Percentiles rank a stretch among this genome's conserved stretches.
Evolutionary conservation across 495 filamentous ascomycete genomes (phyloP).

Genomic region (Neurospora sp.): DNA sequence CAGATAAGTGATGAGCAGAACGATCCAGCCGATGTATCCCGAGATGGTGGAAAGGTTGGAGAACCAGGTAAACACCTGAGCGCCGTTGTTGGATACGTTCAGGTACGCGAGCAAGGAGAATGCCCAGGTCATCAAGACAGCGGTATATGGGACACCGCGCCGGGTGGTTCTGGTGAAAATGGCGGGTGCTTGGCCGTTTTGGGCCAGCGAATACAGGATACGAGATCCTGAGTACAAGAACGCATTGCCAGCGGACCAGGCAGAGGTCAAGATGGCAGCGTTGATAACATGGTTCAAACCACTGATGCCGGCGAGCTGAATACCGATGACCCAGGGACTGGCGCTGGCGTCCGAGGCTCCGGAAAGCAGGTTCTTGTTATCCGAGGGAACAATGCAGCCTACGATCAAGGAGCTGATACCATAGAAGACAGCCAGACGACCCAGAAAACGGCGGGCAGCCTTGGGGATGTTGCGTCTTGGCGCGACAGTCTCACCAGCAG

Average conservation of each 20-base stretch:
- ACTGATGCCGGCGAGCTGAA: constrained; percentile 33
- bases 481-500: constrained; percentile 69
- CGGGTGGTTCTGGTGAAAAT: constrained; percentile 44
- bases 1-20: constrained; percentile 37
- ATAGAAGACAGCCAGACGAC: constrained; percentile 64
- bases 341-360: constrained; percentile 49
- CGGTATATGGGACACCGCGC: constrained; percentile 51
- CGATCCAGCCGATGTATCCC: constrained; percentile 41
- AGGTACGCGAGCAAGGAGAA: constrained; percentile 56
- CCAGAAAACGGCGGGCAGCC: constrained; percentile 61
- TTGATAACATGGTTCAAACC: constrained; percentile 40
- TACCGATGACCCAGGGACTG: constrained; percentile 46
- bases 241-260: constrained; percentile 56
- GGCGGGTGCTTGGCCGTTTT: constrained; percentile 51
- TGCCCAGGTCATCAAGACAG: constrained; percentile 44
- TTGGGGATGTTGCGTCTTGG: constrained; percentile 65
- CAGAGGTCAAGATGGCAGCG: constrained; percentile 38
- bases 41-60: constrained; percentile 39
- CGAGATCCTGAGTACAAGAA: constrained; percentile 76
- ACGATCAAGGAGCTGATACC: constrained; percentile 62
- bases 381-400: constrained; percentile 52
- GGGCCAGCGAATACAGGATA: constrained; percentile 60
- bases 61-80: constrained; percentile 53
- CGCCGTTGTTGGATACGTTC: constrained; percentile 43
- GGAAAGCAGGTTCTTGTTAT: constrained; percentile 43